phyloP scores from a whole-genome alignment of 2,329 filamentous ascomycete genomes.

The Verticillium tricorpus region DNA sequence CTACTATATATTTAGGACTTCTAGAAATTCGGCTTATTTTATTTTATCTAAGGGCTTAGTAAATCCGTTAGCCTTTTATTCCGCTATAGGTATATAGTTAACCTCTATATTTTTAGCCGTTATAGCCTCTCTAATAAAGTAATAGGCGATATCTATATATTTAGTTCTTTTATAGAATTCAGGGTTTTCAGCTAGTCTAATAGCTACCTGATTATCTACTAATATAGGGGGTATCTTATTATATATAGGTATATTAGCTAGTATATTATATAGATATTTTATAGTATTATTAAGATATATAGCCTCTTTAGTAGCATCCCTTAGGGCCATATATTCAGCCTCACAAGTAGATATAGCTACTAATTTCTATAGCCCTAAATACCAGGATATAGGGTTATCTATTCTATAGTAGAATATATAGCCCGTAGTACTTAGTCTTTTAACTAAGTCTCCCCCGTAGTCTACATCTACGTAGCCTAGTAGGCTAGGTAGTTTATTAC shows the following conservation, averaged over 20 bases:
- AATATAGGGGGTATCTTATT: neutral
- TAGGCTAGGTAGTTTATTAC: too few species aligned
- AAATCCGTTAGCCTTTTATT: neutral
- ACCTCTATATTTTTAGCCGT: neutral
- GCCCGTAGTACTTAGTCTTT: neutral
- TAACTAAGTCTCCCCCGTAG: too few species aligned
- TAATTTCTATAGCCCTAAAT: neutral
- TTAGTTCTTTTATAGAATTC: too few species aligned
- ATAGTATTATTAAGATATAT: neutral
- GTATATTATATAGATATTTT: slow-evolving; percentile 1
- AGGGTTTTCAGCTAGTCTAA: neutral
- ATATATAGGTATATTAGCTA: slow-evolving; percentile 2
- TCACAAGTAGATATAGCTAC: neutral
- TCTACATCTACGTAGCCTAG: too few species aligned
- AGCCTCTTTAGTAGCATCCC: neutral
- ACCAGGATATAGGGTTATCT: neutral
- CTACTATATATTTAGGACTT: neutral
- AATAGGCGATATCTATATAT: neutral
- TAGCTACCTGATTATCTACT: neutral
- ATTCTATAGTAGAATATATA: neutral
- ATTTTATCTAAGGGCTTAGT: neutral
- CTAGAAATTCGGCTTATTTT: neutral
- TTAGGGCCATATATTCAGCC: neutral
- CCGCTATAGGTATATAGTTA: neutral
- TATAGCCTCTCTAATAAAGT: neutral